Base-by-base conservation (phyloP, 116 monocot genomes). In the Iris pallida region DNA sequence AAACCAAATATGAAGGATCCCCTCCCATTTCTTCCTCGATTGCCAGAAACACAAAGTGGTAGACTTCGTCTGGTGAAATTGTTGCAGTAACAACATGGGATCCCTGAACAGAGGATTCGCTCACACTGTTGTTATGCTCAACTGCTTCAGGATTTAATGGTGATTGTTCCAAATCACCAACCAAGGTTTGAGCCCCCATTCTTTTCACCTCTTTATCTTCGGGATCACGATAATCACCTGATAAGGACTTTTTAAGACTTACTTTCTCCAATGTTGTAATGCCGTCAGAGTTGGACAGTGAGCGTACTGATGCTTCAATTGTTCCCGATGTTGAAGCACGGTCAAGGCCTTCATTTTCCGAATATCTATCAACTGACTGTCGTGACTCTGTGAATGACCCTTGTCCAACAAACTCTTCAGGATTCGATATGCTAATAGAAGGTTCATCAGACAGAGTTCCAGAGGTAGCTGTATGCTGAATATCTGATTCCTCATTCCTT, bases 1-100 rank as follows among this genome's bases (percentile, higher is more conserved):
- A 72, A 75, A 93, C 66, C 47, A 98, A 77, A 71, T 86, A 98
- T 62, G 88, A 65, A 72, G 93, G 88, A 47, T 98, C 98, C 57
- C 81, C 88, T 48, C 63, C 73, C 88, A 98, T 90, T 76, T 88
- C 93, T 71, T 98, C 98, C 74, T 98, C 98, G 55, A 98, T 78
- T 14, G 65, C 45, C 17, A 78, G 68, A 81, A 98, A 86, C 41
- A 98, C 90, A 75, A 72, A 86, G 61, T 77, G 63, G 73, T 73
- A 88, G 76, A 98, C 75, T 70, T 98, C 98, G 72, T 84, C 78
- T 5, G 90, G 98, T 61, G 98, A 90, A 82, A 93, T 86, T 63
- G 84, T 80, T 15, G 76, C 83, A 68, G 68, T 78, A 41, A 71
- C 55, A 64, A 54, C 10, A 45, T 76, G 71, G 55, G 85, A 62